Conservation (phyloP, 768 basidiomycete species). For the Crassisporium funariophilum region DNA sequence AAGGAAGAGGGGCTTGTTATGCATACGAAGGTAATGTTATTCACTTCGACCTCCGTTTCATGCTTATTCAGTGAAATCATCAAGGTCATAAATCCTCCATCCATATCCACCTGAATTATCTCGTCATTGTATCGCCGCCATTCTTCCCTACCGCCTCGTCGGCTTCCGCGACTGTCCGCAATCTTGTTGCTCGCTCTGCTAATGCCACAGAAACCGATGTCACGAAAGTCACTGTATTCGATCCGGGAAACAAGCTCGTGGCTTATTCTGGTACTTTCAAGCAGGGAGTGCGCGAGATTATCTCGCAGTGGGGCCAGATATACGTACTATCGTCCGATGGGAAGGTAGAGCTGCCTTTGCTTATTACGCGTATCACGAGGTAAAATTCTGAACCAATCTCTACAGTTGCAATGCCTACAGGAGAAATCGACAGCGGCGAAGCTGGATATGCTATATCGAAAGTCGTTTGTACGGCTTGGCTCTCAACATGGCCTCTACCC, state of each 20-base stretch:
- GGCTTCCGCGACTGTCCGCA: slow-evolving; percentile 74
- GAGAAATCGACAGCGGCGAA: slow-evolving; percentile 87
- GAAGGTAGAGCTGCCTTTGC: slow-evolving; percentile 47
- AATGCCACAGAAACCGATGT: slow-evolving; percentile 58
- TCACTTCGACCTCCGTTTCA: background rate
- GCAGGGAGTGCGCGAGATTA: slow-evolving; percentile 80
- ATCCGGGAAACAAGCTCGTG: slow-evolving; percentile 89
- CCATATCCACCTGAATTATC: slow-evolving; percentile 74
- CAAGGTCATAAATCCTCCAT: slow-evolving; percentile 81
- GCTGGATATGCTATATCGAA: slow-evolving; percentile 81
- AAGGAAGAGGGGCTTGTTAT: slow-evolving; percentile 82
- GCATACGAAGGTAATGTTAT: slow-evolving; percentile 82
- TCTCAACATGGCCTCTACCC: slow-evolving; percentile 78
- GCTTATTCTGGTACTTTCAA: slow-evolving; percentile 82
- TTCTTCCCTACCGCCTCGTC: slow-evolving; percentile 67
- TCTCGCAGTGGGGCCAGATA: slow-evolving; percentile 80
- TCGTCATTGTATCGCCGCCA: slow-evolving; percentile 89
- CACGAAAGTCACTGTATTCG: slow-evolving; percentile 82
- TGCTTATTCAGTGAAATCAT: slow-evolving; percentile 1
- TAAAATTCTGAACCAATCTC: background rate
- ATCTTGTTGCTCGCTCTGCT: slow-evolving; percentile 58
- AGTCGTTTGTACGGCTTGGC: slow-evolving; percentile 78
- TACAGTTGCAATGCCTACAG: slow-evolving; percentile 62
- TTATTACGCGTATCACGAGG: background rate
- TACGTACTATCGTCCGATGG: slow-evolving; percentile 82